Base-by-base conservation (phyloP, 2,329 filamentous ascomycete species). In the Cladosporium sp. region DNA sequence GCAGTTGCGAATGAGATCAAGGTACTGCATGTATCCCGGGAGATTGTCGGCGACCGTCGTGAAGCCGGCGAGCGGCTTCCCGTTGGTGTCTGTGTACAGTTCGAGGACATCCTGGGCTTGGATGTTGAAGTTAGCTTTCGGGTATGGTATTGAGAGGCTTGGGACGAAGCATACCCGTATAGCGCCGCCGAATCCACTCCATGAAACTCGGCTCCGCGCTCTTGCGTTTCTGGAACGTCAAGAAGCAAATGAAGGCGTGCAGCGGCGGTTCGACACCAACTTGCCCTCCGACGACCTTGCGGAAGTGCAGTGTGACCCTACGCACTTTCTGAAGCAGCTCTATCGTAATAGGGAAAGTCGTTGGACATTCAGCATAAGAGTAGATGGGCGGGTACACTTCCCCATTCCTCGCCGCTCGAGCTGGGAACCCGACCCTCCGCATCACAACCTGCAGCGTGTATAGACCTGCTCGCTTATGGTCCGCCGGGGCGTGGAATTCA, bases 1-100 rank as follows among this genome's bases (percentile, higher is more conserved):
- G 32, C 48, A 51, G 34, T 55, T 42, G 2, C 55, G 45, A 2
- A 55, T 11, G 28, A 57, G 53, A 11, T 57, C 55, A 2, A 57
- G 49, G 16, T 45, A 53, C 32, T 57, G 55, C 53, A 51, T 53
- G 18, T 40, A 43, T 2, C 41, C 41, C 2, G 55, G 55, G 8
- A 55, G 38, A 18, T 57, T 55, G 32, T 53, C 14, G 2, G 55
- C 53, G 5, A 57, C 49, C 11, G 31, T 14, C 3, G 49, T 55
- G 31, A 57, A 32, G 28, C 53, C 49, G 1, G 52, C 40, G 1
- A 41, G 11, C 2, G 43, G 2, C 3, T 19, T 9, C 2, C 34
- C 34, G 11, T 5, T 2, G 11, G 22, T 6, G 9, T 42, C 28
- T 3, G 31, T 22, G 18, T 52, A 52, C 16, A 52, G 14, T 5